Conservation (phyloP, 164 flowering plant genomes). For the Magnolia kwangsiensis region DNA sequence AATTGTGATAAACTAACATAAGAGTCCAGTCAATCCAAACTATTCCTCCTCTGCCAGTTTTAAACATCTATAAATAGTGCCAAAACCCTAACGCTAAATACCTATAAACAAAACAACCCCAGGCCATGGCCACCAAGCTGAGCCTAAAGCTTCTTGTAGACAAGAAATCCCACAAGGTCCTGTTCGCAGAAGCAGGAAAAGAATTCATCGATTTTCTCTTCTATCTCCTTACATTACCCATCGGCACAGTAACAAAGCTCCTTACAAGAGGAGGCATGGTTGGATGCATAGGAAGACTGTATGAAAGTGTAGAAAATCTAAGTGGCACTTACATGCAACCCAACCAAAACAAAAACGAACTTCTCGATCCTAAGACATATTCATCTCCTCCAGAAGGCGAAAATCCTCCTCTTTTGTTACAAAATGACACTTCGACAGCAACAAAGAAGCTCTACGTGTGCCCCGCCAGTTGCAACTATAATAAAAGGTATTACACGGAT, state of each 20-base stretch:
- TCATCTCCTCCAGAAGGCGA: not conserved
- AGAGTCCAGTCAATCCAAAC: too few species aligned
- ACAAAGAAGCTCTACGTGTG: not conserved
- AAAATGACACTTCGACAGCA: not conserved
- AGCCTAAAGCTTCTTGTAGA: constrained; percentile 15
- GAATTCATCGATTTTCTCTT: constrained; percentile 64
- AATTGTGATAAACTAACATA: too few species aligned
- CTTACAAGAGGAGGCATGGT: not conserved
- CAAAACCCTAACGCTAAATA: too few species aligned
- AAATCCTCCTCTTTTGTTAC: not conserved
- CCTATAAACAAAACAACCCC: too few species aligned
- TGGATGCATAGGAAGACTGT: not conserved
- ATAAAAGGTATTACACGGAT: not conserved
- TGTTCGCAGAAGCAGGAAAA: constrained; percentile 57
- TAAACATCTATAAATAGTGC: too few species aligned
- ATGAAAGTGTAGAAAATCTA: not conserved
- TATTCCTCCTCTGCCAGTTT: too few species aligned
- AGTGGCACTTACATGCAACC: not conserved
- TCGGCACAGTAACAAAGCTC: constrained; percentile 1
- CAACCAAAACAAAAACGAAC: not conserved
- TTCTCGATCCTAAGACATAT: not conserved
- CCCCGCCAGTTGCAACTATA: not conserved
- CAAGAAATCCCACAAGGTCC: constrained; percentile 4
- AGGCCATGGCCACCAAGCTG: not conserved
- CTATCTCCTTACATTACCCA: constrained; percentile 31